Conservation (phyloP, 73 alveolate species). For the Paramecium primaurelia region DNA sequence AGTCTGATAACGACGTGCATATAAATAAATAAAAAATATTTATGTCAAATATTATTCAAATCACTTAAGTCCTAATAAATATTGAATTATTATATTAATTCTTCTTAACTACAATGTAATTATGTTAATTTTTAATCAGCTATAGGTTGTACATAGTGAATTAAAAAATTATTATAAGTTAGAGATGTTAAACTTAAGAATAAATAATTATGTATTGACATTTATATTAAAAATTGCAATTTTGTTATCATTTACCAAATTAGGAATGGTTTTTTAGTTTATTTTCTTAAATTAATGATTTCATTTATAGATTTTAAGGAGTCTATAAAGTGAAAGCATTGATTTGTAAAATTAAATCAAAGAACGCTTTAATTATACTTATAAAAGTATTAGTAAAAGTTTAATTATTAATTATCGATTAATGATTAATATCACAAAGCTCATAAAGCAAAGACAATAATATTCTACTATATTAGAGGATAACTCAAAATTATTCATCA, state of each 20-base stretch:
- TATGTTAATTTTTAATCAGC: too few species aligned
- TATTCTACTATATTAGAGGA: background rate
- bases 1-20: slow-evolving; percentile 63
- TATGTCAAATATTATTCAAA: background rate
- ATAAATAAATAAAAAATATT: background rate
- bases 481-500: background rate
- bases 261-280: background rate
- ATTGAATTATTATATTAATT: background rate
- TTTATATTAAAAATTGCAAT: background rate
- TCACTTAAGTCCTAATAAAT: background rate
- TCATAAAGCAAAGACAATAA: background rate
- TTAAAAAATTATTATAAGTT: too few species aligned
- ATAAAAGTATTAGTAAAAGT: background rate
- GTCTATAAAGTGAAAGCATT: background rate
- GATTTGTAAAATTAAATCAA: background rate
- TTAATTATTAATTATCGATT: background rate
- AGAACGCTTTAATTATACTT: background rate
- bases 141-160: too few species aligned
- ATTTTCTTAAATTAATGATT: too few species aligned
- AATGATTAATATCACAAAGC: background rate
- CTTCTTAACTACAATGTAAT: too few species aligned
- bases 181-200: background rate
- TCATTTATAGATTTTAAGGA: too few species aligned
- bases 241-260: background rate
- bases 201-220: background rate